Conservation (phyloP, 768 basidiomycete genomes). For the Hygrocybe coccinea region DNA sequence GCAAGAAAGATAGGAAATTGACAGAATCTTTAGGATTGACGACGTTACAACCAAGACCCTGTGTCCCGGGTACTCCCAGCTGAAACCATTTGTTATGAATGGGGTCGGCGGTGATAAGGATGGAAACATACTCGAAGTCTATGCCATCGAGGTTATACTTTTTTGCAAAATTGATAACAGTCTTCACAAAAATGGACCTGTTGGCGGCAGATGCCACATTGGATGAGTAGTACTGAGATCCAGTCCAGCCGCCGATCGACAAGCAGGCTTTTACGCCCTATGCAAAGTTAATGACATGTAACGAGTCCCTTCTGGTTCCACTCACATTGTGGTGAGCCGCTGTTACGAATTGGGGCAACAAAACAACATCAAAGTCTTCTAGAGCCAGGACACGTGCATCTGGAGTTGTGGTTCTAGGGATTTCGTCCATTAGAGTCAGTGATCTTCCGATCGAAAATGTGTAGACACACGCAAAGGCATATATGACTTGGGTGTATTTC, state of each 20-base stretch:
- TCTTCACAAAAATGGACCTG: conserved; percentile 60
- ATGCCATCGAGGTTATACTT: conserved; percentile 56
- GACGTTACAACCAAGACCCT: conserved; percentile 57
- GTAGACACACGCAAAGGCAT: conserved; percentile 62
- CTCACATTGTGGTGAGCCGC: conserved; percentile 41
- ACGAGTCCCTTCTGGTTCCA: not conserved
- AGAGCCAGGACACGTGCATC: conserved; percentile 33
- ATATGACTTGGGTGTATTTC: conserved; percentile 63
- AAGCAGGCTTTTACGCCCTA: conserved; percentile 54
- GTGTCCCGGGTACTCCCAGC: conserved; percentile 69
- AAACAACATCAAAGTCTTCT: conserved; percentile 38
- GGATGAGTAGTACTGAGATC: conserved; percentile 58
- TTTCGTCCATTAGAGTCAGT: not conserved
- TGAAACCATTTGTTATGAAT: conserved; percentile 18
- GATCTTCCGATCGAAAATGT: conserved; percentile 2
- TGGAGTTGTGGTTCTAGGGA: conserved; percentile 32
- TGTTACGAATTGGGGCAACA: conserved; percentile 54
- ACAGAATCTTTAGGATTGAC: conserved; percentile 47
- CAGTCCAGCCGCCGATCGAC: conserved; percentile 70
- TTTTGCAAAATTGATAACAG: conserved; percentile 44
- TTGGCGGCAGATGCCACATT: conserved; percentile 52
- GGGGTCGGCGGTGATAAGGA: not conserved
- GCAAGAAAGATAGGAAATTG: conserved; percentile 67
- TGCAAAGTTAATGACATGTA: not conserved
- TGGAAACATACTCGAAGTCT: conserved; percentile 41